Evolutionary conservation across 2,329 filamentous ascomycete genomes (phyloP).

Genomic region (Fusarium austroafricanum): DNA sequence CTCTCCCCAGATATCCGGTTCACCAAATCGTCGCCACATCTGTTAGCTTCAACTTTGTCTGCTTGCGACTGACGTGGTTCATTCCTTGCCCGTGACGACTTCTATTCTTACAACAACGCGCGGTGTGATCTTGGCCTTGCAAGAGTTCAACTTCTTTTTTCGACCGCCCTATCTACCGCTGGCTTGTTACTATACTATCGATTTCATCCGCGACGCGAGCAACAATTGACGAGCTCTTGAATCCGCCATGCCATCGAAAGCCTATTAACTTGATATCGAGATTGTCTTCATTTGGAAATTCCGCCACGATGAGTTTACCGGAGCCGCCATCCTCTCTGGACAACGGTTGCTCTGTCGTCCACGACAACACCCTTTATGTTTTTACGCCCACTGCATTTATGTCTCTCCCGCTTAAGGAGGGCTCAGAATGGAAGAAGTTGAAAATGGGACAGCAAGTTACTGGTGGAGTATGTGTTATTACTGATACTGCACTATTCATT

Average conservation of each 20-base stretch:
- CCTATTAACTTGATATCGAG: constrained; percentile 24
- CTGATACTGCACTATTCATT: constrained; percentile 78
- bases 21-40: constrained; percentile 31
- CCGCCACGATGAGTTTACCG: constrained; percentile 74
- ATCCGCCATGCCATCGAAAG: constrained; percentile 46
- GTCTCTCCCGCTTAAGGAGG: constrained; percentile 74
- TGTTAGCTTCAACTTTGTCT: constrained; percentile 35
- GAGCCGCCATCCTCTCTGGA: constrained; percentile 76
- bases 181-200: constrained; percentile 14
- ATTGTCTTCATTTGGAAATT: constrained; percentile 20
- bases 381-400: constrained; percentile 82
- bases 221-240: constrained; percentile 13
- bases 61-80: constrained; percentile 33
- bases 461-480: constrained; percentile 81
- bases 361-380: constrained; percentile 85
- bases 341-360: constrained; percentile 83
- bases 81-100: constrained; percentile 31
- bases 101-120: constrained; percentile 22
- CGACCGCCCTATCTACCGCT: constrained; percentile 7
- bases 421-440: constrained; percentile 77
- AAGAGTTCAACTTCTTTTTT: constrained; percentile 15
- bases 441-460: constrained; percentile 75
- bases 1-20: constrained; percentile 32
- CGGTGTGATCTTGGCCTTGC: constrained; percentile 5
- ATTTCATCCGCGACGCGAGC: constrained; percentile 32